Base-by-base conservation (phyloP, 805 yeast genomes). In the Pichia sporocuriosa region DNA sequence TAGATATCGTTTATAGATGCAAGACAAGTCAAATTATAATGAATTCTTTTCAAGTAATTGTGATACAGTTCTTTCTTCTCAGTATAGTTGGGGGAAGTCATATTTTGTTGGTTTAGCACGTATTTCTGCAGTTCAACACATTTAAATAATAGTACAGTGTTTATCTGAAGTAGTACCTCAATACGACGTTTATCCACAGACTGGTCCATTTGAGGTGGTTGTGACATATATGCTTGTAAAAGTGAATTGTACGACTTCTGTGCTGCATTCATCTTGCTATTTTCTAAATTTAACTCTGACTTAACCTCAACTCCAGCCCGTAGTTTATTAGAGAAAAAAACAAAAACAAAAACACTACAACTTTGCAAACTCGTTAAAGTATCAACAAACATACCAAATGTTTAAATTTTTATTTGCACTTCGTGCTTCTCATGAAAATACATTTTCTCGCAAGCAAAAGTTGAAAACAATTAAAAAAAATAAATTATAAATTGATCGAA, bases 401-500 rank as follows among this genome's bases (percentile, higher is more conserved):
- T 26, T 26, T 5, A 26, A 6, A 15, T 11, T 24, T 8, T 24
- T n/a, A n/a, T n/a, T n/a, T n/a, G n/a, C n/a, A n/a, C n/a, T n/a
- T n/a, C n/a, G n/a, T n/a, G n/a, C n/a, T n/a, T n/a, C n/a, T n/a
- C n/a, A 29, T 29, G 32, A 29, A 32, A 32, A 32, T 24, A 13
- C 23, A 19, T 13, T 23, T 15, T 4, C 20, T 23, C 10, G 11
- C 20, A 39, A 30, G 6, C 26, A 40, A 22, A 23, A 4, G n/a
- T 24, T 4, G n/a, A 3, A 23, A 24, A 22, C 13, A 26, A 12
- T 26, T 13, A 13, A 4, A 29, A 4, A 35, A 37, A 32, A 40
- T 37, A 28, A 22, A 19, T 17, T 26, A 1, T 15, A 16, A 60
- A 43, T 31, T 88, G 96, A 87, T 83, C 86, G 81, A 84, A 88